These are phyloP conservation scores for Ascochyta fabae DNA, from an alignment of 2,329 filamentous ascomycete genomes.

Conservation along the genomic window DNA sequence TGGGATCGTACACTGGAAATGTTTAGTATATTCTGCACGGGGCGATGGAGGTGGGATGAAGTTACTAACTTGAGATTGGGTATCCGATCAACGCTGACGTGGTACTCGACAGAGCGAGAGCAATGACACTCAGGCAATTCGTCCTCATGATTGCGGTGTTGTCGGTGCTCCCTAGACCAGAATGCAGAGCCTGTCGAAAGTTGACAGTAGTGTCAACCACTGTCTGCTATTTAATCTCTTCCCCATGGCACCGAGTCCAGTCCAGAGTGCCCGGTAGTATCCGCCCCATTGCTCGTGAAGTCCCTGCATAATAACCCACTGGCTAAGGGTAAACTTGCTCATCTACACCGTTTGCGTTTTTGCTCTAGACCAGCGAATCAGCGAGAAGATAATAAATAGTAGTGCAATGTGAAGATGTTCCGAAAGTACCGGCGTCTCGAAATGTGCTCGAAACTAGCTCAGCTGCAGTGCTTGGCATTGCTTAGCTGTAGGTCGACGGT, in stretches of 20 bases:
- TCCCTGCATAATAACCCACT: neutral
- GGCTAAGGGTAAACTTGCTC: conserved; percentile 5
- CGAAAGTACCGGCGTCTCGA: neutral
- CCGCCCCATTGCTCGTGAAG: neutral
- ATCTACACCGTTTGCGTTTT: neutral
- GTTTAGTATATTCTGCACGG: neutral
- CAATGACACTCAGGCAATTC: neutral
- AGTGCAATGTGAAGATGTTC: conserved; percentile 2
- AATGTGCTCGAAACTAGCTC: conserved; percentile 15
- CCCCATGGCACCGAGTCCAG: neutral
- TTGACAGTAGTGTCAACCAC: neutral
- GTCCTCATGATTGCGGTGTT: neutral
- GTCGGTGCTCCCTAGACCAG: neutral
- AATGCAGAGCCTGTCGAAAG: neutral
- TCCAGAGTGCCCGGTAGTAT: neutral
- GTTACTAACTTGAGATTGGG: conserved; percentile 5
- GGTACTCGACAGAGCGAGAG: neutral
- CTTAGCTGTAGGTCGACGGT: neutral
- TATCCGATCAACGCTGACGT: conserved; percentile 11
- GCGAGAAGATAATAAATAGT: neutral
- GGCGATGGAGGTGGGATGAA: neutral
- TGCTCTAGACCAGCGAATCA: conserved; percentile 1
- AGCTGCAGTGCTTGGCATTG: conserved; percentile 16
- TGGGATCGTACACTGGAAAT: conserved; percentile 9
- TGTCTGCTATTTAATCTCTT: neutral